Conservation (phyloP, 768 basidiomycete genomes). For the Hortiboletus campestris region DNA sequence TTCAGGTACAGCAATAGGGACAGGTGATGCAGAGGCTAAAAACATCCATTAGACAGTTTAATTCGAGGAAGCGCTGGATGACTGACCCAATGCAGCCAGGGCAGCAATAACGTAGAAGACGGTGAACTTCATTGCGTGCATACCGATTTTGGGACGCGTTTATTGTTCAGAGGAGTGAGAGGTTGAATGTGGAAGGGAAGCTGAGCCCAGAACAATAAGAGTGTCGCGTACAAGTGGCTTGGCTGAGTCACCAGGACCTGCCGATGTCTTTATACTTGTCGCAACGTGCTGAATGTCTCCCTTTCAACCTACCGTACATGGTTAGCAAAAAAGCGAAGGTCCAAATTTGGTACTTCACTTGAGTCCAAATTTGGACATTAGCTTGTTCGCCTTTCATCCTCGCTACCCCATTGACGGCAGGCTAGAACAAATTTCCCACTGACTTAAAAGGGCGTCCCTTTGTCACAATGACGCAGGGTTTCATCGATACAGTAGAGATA, state of each 20-base stretch:
- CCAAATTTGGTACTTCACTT: conserved; percentile 24
- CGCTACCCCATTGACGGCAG: not conserved
- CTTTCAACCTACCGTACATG: conserved; percentile 30
- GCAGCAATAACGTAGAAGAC: conserved; percentile 30
- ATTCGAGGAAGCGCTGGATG: not conserved
- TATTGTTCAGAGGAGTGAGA: conserved; percentile 27
- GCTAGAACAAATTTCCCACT: not conserved
- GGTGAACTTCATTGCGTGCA: conserved; percentile 27
- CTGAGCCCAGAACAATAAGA: conserved; percentile 33
- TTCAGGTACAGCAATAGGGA: conserved; percentile 18
- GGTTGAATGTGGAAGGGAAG: not conserved
- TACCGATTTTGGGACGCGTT: conserved; percentile 23
- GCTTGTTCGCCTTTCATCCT: conserved; percentile 21
- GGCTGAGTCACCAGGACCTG: conserved; percentile 11
- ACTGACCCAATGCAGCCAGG: conserved; percentile 28
- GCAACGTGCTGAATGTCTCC: not conserved
- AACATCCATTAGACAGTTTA: not conserved
- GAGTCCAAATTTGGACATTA: conserved; percentile 27
- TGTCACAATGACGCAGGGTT: conserved; percentile 10
- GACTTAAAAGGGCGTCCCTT: conserved; percentile 22
- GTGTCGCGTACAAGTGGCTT: conserved; percentile 15
- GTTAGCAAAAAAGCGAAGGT: conserved; percentile 16
- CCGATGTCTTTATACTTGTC: conserved; percentile 26
- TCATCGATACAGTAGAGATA: not conserved
- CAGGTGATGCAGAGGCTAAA: conserved; percentile 29